A percentile compares a stretch with the other conserved stretches of the same genome.
Conservation (phyloP, 2,329 filamentous ascomycete species). For the Xylaria sp. region DNA sequence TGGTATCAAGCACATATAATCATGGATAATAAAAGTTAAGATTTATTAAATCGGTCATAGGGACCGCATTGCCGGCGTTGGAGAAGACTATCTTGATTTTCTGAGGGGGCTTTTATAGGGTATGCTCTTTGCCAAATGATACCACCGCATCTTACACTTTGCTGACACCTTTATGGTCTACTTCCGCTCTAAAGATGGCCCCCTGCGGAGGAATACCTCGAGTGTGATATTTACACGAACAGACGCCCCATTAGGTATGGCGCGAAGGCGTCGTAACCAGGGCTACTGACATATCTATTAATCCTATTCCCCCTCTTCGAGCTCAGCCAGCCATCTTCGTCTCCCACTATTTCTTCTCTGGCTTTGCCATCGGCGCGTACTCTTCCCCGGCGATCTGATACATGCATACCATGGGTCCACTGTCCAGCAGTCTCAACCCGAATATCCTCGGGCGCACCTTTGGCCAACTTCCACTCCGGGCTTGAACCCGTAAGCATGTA, state of each 20-base stretch:
- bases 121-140: conserved; percentile 51
- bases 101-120: conserved; percentile 42
- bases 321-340: conserved; percentile 82
- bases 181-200: conserved; percentile 18
- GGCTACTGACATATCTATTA: conserved; percentile 75
- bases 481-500: conserved; percentile 74
- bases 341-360: conserved; percentile 70
- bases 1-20: conserved; percentile 78
- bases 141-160: conserved; percentile 45
- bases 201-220: neutral
- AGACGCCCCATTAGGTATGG: conserved; percentile 72
- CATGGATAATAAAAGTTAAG: conserved; percentile 13
- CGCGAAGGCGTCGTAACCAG: conserved; percentile 75
- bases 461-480: conserved; percentile 65
- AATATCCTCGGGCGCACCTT: conserved; percentile 78
- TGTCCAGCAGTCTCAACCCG: conserved; percentile 90
- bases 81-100: conserved; percentile 28
- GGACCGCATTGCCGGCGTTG: conserved; percentile 50
- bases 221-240: conserved; percentile 60
- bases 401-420: conserved; percentile 93
- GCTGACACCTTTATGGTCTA: conserved; percentile 46
- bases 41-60: conserved; percentile 1
- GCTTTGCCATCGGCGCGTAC: conserved; percentile 63
- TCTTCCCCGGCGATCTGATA: conserved; percentile 78
- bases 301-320: conserved; percentile 80